Evolutionary conservation across 1,284 basidiomycete genomes (phyloP).

Genomic region (Ganoderma multipileum): DNA sequence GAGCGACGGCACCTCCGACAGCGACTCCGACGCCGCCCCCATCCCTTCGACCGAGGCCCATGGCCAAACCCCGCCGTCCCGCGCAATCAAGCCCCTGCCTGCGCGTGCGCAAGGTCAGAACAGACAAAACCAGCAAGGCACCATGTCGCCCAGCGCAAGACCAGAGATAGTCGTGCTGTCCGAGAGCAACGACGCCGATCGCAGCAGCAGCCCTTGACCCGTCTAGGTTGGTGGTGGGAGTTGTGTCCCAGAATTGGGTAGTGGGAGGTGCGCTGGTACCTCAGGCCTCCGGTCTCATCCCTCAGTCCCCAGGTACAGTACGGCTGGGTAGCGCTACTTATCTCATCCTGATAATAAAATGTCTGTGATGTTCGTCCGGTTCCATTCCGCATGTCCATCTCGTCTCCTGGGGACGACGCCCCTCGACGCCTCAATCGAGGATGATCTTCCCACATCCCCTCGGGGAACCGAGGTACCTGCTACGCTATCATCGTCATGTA

Average conservation of each 20-base stretch:
- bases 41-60: slow-evolving; percentile 19
- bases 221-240: not conserved
- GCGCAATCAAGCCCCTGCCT: slow-evolving; percentile 39
- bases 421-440: not conserved
- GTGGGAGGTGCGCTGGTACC: not conserved
- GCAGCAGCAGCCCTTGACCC: slow-evolving; percentile 1
- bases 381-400: not conserved
- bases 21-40: slow-evolving; percentile 33
- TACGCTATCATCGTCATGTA: not conserved
- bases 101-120: slow-evolving; percentile 24
- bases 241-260: not conserved
- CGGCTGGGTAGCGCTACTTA: not conserved
- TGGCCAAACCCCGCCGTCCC: slow-evolving; percentile 15
- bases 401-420: not conserved
- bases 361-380: not conserved
- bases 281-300: not conserved
- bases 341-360: not conserved
- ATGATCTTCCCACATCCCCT: not conserved
- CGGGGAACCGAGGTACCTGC: not conserved
- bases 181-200: slow-evolving; percentile 11
- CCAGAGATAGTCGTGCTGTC: slow-evolving; percentile 37
- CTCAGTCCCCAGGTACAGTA: not conserved
- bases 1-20: slow-evolving; percentile 19
- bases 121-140: not conserved
- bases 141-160: not conserved